A percentile compares a stretch with the other conserved stretches of the same genome.
Evolutionary conservation across 176 grass and related monocot species (phyloP).

Genomic region (Areca catechu): DNA sequence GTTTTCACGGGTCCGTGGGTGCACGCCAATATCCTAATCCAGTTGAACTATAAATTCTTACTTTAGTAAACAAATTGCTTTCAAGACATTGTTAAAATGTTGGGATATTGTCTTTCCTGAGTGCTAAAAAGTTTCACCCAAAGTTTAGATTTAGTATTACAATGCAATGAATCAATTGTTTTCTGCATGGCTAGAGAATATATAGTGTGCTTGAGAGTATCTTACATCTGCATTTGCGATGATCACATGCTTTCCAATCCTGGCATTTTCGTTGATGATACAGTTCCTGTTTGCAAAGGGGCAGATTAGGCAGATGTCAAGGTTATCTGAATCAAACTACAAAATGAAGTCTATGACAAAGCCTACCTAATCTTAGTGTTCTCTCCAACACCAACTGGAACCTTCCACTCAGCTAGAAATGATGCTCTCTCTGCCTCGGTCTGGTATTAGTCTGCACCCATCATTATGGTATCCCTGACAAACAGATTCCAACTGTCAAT

Average conservation of each 20-base stretch:
- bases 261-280: conserved; percentile 79
- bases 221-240: conserved; percentile 56
- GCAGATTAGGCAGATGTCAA: conserved; percentile 4
- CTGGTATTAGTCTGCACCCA: conserved; percentile 81
- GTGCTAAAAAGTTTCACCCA: too few relatives aligned
- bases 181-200: too few relatives aligned
- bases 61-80: too few relatives aligned
- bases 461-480: conserved; percentile 75
- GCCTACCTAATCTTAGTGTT: conserved; percentile 57
- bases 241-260: conserved; percentile 67
- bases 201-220: too few relatives aligned
- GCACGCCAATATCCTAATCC: too few relatives aligned
- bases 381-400: conserved; percentile 62
- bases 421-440: conserved; percentile 57
- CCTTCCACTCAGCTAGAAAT: conserved; percentile 40
- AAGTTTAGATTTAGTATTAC: too few relatives aligned
- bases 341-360: conserved; percentile 2
- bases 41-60: too few relatives aligned
- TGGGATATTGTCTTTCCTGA: too few relatives aligned
- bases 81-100: too few relatives aligned
- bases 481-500: neutral
- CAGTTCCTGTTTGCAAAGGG: conserved; percentile 33
- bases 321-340: neutral
- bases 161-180: too few relatives aligned
- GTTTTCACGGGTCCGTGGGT: too few relatives aligned